Evolutionary conservation across 2,329 filamentous ascomycete species (phyloP).

Genomic region (Grosmannia serpens): DNA sequence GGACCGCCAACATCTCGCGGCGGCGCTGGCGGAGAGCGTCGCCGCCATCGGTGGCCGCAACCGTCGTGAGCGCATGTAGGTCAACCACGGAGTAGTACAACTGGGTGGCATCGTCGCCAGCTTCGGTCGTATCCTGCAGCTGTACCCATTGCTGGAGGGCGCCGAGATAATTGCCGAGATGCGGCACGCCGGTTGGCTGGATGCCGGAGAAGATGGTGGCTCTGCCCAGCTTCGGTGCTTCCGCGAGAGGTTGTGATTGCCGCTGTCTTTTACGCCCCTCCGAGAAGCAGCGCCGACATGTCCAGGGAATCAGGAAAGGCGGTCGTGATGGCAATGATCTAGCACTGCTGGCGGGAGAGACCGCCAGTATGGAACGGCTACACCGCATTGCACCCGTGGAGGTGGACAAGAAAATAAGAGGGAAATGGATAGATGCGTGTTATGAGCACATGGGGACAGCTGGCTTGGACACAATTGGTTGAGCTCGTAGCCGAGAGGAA

Average conservation of each 20-base stretch:
- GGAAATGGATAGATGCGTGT: background rate
- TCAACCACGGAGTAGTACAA: slow-evolving; percentile 85
- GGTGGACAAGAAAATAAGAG: background rate
- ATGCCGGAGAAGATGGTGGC: slow-evolving; percentile 83
- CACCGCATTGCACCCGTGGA: background rate
- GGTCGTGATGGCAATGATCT: background rate
- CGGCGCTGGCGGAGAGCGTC: slow-evolving; percentile 52
- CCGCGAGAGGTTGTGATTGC: background rate
- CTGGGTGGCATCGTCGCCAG: slow-evolving; percentile 32
- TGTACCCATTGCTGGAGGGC: slow-evolving; percentile 78
- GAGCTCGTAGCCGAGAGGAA: background rate
- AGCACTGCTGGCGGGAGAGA: background rate
- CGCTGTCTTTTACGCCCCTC: background rate
- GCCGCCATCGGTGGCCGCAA: background rate
- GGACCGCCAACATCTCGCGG: slow-evolving; percentile 63
- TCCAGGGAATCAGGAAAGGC: background rate
- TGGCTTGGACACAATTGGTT: background rate
- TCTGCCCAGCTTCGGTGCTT: slow-evolving; percentile 4
- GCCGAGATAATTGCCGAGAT: slow-evolving; percentile 91
- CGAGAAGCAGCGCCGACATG: slow-evolving; percentile 7
- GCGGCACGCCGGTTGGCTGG: slow-evolving; percentile 87
- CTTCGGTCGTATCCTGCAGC: slow-evolving; percentile 54
- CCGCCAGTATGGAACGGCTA: background rate
- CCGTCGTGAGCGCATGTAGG: slow-evolving; percentile 73
- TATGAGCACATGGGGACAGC: background rate